These are phyloP conservation scores for Eimeria sp. DNA, from an alignment of 169 alveolate species.

Conservation along the genomic window DNA sequence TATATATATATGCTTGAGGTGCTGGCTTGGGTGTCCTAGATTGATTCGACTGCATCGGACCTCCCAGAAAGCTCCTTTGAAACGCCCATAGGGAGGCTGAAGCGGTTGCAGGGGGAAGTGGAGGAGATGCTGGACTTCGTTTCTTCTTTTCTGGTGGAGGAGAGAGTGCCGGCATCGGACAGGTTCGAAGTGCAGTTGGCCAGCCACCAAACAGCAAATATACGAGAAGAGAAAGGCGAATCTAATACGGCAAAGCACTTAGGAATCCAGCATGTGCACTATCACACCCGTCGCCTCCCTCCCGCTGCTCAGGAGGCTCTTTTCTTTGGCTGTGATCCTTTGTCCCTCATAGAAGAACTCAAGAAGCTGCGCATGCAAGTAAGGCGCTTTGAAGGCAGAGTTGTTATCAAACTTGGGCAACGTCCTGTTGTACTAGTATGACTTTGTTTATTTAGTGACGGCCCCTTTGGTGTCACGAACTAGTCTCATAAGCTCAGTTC, in stretches of 20 bases:
- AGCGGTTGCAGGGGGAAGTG: slow-evolving; percentile 81
- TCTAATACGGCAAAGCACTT: not conserved
- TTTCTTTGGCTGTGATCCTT: slow-evolving; percentile 77
- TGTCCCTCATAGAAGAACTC: slow-evolving; percentile 70
- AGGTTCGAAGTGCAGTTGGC: not conserved
- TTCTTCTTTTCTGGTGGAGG: slow-evolving; percentile 76
- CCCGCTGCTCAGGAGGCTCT: slow-evolving; percentile 78
- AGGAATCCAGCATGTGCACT: slow-evolving; percentile 42
- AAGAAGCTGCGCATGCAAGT: slow-evolving; percentile 80
- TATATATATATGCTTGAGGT: not conserved
- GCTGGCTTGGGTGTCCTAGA: not conserved
- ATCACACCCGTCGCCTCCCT: slow-evolving; percentile 62
- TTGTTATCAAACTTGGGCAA: not conserved
- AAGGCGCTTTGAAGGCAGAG: not conserved
- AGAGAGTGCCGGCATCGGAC: slow-evolving; percentile 45
- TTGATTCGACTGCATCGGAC: not conserved
- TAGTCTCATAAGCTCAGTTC: not conserved
- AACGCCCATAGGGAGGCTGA: slow-evolving; percentile 81
- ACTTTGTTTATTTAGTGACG: not conserved
- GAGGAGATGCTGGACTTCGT: slow-evolving; percentile 82
- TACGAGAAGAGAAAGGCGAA: not conserved
- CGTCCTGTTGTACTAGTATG: not conserved
- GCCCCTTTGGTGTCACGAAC: not conserved
- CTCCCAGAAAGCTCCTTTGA: slow-evolving; percentile 40
- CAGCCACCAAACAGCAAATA: not conserved